Percentiles rank a stretch among this genome's conserved stretches.
Conservation (phyloP, 2,329 filamentous ascomycete species). For the Orbilia oligospora region DNA sequence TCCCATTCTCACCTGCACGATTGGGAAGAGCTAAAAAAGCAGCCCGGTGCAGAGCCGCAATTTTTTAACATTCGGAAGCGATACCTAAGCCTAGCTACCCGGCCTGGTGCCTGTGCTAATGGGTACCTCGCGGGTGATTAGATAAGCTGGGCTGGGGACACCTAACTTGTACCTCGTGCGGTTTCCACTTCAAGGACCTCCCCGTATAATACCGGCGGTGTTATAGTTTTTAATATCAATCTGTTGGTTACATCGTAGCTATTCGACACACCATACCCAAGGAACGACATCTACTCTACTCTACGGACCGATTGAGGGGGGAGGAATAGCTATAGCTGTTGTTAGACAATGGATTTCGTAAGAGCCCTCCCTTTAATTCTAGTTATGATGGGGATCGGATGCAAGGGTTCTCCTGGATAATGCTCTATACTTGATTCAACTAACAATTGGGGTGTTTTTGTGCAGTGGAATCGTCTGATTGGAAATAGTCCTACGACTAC, state of each 20-base stretch:
- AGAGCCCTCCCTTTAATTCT: not conserved
- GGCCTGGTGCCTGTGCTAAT: slow-evolving; percentile 21
- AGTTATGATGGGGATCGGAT: not conserved
- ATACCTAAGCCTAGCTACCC: slow-evolving; percentile 11
- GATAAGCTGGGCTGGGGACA: slow-evolving; percentile 30
- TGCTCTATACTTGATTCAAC: not conserved
- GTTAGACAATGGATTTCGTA: slow-evolving; percentile 55
- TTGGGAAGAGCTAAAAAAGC: not conserved
- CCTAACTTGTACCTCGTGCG: slow-evolving; percentile 17
- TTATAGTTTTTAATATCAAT: slow-evolving; percentile 6
- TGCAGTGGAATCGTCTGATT: slow-evolving; percentile 64
- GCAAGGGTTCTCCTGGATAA: not conserved
- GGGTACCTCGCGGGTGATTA: slow-evolving; percentile 13
- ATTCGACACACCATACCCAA: not conserved
- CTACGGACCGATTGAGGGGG: slow-evolving; percentile 15
- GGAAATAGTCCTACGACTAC: slow-evolving; percentile 59
- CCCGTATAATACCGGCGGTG: slow-evolving; percentile 12
- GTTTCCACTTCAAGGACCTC: not conserved
- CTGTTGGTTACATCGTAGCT: not conserved
- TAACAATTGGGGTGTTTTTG: not conserved
- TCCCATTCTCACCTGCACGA: slow-evolving; percentile 1
- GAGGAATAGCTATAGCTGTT: not conserved
- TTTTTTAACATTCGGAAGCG: slow-evolving; percentile 7
- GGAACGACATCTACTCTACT: not conserved
- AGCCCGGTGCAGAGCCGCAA: slow-evolving; percentile 20